A percentile compares a stretch with the other conserved stretches of the same genome.
Conservation (phyloP, 306 rosid species). For the Spatholobus suberectus region DNA sequence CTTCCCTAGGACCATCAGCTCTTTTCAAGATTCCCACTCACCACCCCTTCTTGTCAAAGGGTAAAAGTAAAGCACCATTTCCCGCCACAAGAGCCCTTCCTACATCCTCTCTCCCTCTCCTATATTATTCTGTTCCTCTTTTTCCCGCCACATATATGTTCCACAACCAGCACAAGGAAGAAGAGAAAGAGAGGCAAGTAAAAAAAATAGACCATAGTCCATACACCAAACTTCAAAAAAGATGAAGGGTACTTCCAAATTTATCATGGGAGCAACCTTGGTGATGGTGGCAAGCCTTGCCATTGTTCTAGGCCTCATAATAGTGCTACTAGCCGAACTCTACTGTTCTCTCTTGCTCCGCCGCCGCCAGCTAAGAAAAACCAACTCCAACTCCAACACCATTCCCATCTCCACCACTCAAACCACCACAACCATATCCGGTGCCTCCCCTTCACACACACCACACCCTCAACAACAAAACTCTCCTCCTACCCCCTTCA, state of each 20-base stretch:
- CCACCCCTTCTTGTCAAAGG: constrained; percentile 23
- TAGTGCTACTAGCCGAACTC: constrained; percentile 86
- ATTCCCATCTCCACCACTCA: constrained; percentile 3
- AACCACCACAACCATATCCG: constrained; percentile 25
- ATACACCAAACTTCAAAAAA: background rate
- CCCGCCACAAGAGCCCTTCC: constrained; percentile 61
- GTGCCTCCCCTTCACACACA: constrained; percentile 32
- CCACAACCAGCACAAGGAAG: too few species aligned
- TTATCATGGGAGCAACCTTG: constrained; percentile 87
- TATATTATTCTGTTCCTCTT: constrained; percentile 38
- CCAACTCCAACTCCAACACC: constrained; percentile 26
- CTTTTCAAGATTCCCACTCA: constrained; percentile 48
- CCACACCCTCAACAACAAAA: constrained; percentile 15
- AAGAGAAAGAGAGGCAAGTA: background rate
- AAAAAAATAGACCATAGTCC: background rate
- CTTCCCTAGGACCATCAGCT: constrained; percentile 50
- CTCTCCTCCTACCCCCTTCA: constrained; percentile 40
- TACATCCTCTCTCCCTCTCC: constrained; percentile 10
- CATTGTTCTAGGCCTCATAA: constrained; percentile 74
- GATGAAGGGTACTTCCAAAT: constrained; percentile 90
- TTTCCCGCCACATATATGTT: constrained; percentile 34
- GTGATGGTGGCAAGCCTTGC: constrained; percentile 86
- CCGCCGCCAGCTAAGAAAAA: constrained; percentile 65
- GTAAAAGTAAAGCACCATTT: constrained; percentile 37
- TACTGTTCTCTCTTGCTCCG: constrained; percentile 91